A percentile compares a stretch with the other conserved stretches of the same genome.
These are phyloP conservation scores for Ophiocordyceps robertsii DNA, from an alignment of 2,329 filamentous ascomycete genomes.

Conservation along the genomic window DNA sequence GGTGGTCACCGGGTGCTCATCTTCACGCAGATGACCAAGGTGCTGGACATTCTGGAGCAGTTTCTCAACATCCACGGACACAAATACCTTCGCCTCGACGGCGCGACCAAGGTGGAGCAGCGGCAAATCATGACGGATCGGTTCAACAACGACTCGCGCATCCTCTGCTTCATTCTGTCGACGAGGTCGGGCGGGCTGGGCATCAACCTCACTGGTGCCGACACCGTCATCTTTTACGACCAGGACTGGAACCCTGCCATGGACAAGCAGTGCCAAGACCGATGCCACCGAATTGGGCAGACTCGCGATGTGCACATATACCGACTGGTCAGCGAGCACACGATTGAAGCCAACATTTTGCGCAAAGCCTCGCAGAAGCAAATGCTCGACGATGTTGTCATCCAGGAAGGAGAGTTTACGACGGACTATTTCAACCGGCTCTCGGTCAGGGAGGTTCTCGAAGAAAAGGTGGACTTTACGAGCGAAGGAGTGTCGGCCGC, in stretches of 20 bases:
- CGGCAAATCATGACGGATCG: slow-evolving; percentile 90
- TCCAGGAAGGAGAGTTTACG: slow-evolving; percentile 95
- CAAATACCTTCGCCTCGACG: slow-evolving; percentile 90
- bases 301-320: slow-evolving; percentile 98
- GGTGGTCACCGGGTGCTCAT: slow-evolving; percentile 90
- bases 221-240: slow-evolving; percentile 98
- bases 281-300: slow-evolving; percentile 93
- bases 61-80: slow-evolving; percentile 97
- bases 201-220: slow-evolving; percentile 91
- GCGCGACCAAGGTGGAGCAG: slow-evolving; percentile 91
- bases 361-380: slow-evolving; percentile 96
- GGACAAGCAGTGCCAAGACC: slow-evolving; percentile 98
- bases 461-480: slow-evolving; percentile 37
- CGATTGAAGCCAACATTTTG: slow-evolving; percentile 94
- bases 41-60: slow-evolving; percentile 91
- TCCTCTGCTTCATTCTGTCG: slow-evolving; percentile 89
- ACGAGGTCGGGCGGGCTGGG: slow-evolving; percentile 88
- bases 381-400: slow-evolving; percentile 94
- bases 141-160: slow-evolving; percentile 89
- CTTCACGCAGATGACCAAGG: slow-evolving; percentile 99
- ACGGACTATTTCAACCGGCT: slow-evolving; percentile 88
- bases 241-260: slow-evolving; percentile 99
- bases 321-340: slow-evolving; percentile 82
- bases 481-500: slow-evolving; percentile 51
- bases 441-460: slow-evolving; percentile 56